Conservation (phyloP, 805 yeast genomes). For the Clavispora carvajalis region DNA sequence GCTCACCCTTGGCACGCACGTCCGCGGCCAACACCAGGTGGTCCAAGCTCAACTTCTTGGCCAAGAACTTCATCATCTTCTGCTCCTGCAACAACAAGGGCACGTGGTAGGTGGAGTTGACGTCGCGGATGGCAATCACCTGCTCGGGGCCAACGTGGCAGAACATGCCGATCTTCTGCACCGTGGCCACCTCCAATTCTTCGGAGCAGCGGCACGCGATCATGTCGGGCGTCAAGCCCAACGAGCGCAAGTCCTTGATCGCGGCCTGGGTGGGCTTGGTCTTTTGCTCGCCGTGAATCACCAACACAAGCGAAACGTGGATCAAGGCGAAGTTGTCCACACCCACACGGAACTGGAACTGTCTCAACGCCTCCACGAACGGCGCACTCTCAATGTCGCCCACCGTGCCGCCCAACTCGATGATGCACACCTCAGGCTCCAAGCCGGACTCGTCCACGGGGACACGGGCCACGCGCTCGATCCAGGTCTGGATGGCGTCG, state of each 20-base stretch:
- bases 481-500: slow-evolving; percentile 97
- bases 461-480: slow-evolving; percentile 82
- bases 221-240: slow-evolving; percentile 93
- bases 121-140: slow-evolving; percentile 95
- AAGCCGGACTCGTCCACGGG: slow-evolving; percentile 89
- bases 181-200: slow-evolving; percentile 75
- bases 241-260: slow-evolving; percentile 88
- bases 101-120: slow-evolving; percentile 94
- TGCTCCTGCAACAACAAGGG: slow-evolving; percentile 88
- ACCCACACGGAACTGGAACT: slow-evolving; percentile 97
- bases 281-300: slow-evolving; percentile 97
- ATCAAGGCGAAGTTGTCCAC: slow-evolving; percentile 88
- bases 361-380: slow-evolving; percentile 97
- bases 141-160: slow-evolving; percentile 99
- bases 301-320: slow-evolving; percentile 96
- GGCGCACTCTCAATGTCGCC: slow-evolving; percentile 99
- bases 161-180: slow-evolving; percentile 95
- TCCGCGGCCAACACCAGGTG: slow-evolving; percentile 38
- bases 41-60: slow-evolving; percentile 59
- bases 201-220: slow-evolving; percentile 96
- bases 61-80: slow-evolving; percentile 68
- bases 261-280: slow-evolving; percentile 99
- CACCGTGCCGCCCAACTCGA: slow-evolving; percentile 98
- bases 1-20: slow-evolving; percentile 59
- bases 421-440: slow-evolving; percentile 93